phyloP scores from a whole-genome alignment of 352 stramenopile genomes.

The Pythium oligandrum region DNA sequence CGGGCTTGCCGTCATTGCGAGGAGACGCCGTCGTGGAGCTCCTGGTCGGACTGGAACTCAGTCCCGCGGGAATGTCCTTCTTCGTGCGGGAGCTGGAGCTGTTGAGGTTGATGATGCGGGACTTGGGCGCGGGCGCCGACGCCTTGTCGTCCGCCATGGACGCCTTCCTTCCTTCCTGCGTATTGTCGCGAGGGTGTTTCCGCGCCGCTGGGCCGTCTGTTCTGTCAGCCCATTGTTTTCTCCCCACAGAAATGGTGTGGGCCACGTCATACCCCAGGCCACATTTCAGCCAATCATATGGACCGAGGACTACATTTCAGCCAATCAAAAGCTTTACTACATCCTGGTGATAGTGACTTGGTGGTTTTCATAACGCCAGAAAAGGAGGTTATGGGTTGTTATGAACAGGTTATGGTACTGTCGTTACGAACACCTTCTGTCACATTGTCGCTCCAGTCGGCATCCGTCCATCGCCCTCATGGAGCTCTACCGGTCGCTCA shows the following conservation, averaged over 20 bases:
- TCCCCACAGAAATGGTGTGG: neutral
- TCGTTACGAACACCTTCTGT: conserved; percentile 4
- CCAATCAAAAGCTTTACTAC: conserved; percentile 4
- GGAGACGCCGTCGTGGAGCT: neutral
- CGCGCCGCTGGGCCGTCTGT: conserved; percentile 2
- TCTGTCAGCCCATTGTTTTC: neutral
- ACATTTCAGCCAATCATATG: too few species aligned
- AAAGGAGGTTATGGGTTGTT: neutral
- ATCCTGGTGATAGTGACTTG: too few species aligned
- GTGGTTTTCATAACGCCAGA: too few species aligned
- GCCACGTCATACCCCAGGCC: neutral
- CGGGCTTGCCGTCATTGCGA: too few species aligned
- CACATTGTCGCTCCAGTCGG: neutral
- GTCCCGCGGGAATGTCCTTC: conserved; percentile 20
- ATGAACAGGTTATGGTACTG: conserved; percentile 11
- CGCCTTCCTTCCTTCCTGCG: neutral
- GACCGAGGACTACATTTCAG: neutral
- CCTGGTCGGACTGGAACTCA: conserved; percentile 10
- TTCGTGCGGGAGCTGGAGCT: conserved; percentile 19
- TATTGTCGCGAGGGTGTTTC: conserved; percentile 8
- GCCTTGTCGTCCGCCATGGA: conserved; percentile 13
- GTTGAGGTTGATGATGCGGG: conserved; percentile 38
- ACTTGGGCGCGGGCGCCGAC: conserved; percentile 15
- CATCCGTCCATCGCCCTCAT: conserved; percentile 12
- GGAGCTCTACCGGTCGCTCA: conserved; percentile 37